Conservation (phyloP, 176 grass and related monocot genomes). For the Eleusine coracana region DNA sequence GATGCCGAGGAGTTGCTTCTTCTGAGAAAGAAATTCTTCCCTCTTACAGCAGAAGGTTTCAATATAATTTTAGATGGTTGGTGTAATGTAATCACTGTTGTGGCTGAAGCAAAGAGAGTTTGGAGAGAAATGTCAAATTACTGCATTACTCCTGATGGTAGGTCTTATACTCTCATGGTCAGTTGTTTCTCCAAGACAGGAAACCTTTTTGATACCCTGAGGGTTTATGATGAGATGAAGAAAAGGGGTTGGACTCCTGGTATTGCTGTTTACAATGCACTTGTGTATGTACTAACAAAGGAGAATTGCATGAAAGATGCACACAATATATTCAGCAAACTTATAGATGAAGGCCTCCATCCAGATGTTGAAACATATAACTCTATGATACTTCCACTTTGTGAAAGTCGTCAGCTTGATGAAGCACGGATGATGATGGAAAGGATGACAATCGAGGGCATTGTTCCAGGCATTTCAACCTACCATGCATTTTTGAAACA, state of each 20-base stretch:
- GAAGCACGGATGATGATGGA: constrained; percentile 68
- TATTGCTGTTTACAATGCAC: constrained; percentile 80
- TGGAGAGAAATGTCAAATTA: constrained; percentile 94
- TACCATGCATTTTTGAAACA: constrained; percentile 74
- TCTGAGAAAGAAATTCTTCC: constrained; percentile 66
- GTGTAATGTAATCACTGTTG: constrained; percentile 82
- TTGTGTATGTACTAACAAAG: constrained; percentile 78
- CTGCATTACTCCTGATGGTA: constrained; percentile 76
- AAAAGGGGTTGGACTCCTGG: constrained; percentile 73
- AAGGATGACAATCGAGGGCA: constrained; percentile 65
- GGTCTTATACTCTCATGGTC: constrained; percentile 82
- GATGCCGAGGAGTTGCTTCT: constrained; percentile 91
- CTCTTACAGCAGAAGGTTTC: constrained; percentile 75
- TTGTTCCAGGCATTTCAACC: constrained; percentile 62
- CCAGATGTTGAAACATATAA: constrained; percentile 83
- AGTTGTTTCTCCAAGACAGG: constrained; percentile 86
- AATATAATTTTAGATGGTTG: constrained; percentile 86
- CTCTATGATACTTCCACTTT: constrained; percentile 76
- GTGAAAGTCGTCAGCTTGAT: constrained; percentile 70
- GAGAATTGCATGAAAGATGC: constrained; percentile 93
- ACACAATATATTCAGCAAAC: constrained; percentile 78
- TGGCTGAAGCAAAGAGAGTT: constrained; percentile 84
- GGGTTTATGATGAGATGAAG: constrained; percentile 95
- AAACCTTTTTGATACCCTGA: constrained; percentile 90
- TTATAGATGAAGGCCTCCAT: constrained; percentile 60